phyloP scores from a whole-genome alignment of 176 grass and related monocot genomes.

The Microstegium vimineum region DNA sequence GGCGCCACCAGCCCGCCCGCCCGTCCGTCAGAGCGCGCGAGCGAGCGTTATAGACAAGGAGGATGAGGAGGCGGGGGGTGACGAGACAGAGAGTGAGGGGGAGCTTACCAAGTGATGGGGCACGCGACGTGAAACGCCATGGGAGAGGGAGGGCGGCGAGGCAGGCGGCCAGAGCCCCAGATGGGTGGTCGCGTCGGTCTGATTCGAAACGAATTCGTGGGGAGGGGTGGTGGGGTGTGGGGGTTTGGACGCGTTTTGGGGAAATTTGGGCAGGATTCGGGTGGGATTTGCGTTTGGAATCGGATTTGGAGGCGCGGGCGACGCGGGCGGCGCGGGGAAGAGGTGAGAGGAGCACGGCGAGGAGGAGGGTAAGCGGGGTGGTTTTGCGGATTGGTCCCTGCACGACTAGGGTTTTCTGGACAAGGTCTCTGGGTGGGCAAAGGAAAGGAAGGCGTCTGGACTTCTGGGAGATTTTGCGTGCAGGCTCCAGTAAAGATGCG shows the following conservation, averaged over 20 bases:
- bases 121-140: constrained; percentile 93
- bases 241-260: neutral
- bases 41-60: neutral
- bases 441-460: no score
- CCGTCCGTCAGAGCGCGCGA: neutral
- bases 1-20: no score
- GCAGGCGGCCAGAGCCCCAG: neutral
- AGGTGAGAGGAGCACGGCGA: constrained; percentile 14
- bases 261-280: constrained; percentile 23
- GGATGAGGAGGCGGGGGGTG: neutral
- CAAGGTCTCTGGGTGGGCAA: neutral
- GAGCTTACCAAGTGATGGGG: constrained; percentile 70
- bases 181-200: neutral
- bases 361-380: neutral
- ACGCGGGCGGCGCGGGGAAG: neutral
- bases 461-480: neutral
- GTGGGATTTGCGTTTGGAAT: constrained; percentile 8
- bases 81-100: neutral
- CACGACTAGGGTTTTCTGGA: neutral
- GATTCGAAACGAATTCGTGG: constrained; percentile 13
- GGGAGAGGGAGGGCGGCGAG: constrained; percentile 3
- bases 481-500: neutral
- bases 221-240: neutral
- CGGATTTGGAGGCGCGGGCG: neutral
- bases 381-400: neutral